A percentile compares a stretch with the other conserved stretches of the same genome.
Evolutionary conservation across 495 filamentous ascomycete genomes (phyloP).

Genomic region (Tuber melanosporum): DNA sequence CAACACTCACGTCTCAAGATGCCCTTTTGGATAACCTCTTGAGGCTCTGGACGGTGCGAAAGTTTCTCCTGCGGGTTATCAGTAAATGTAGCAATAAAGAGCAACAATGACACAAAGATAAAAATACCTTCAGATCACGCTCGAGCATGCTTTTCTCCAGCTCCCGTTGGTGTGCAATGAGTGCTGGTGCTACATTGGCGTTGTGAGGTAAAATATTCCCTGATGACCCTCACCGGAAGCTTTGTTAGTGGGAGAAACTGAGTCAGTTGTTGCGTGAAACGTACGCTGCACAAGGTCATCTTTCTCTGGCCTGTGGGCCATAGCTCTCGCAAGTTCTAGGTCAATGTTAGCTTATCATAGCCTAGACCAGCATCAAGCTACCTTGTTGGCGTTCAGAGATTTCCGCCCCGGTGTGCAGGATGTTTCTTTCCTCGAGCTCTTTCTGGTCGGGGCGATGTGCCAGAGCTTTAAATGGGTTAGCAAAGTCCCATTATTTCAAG

Average conservation of each 20-base stretch:
- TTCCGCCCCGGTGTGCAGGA: conserved; percentile 35
- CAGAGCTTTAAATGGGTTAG: conserved; percentile 32
- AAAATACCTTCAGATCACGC: conserved; percentile 34
- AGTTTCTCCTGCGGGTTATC: conserved; percentile 35
- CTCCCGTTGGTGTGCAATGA: conserved; percentile 37
- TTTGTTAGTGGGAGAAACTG: conserved; percentile 10
- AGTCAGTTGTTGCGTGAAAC: conserved; percentile 2
- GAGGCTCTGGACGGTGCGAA: conserved; percentile 31
- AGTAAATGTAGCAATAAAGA: neutral
- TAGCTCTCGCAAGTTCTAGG: conserved; percentile 38
- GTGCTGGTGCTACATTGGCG: conserved; percentile 34
- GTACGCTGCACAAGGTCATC: conserved; percentile 39
- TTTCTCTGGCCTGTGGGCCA: conserved; percentile 38
- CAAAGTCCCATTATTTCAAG: neutral
- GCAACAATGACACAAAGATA: neutral
- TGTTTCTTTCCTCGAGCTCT: conserved; percentile 39
- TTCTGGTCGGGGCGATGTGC: conserved; percentile 35
- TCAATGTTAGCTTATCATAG: neutral
- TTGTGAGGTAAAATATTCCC: conserved; percentile 41
- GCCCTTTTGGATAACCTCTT: conserved; percentile 39
- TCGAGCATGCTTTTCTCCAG: conserved; percentile 41
- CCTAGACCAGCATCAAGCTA: conserved; percentile 15
- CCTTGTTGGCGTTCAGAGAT: conserved; percentile 38
- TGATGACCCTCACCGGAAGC: conserved; percentile 6
- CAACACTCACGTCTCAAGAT: conserved; percentile 35